phyloP scores from a whole-genome alignment of 495 filamentous ascomycete species.

The Physcia stellaris region DNA sequence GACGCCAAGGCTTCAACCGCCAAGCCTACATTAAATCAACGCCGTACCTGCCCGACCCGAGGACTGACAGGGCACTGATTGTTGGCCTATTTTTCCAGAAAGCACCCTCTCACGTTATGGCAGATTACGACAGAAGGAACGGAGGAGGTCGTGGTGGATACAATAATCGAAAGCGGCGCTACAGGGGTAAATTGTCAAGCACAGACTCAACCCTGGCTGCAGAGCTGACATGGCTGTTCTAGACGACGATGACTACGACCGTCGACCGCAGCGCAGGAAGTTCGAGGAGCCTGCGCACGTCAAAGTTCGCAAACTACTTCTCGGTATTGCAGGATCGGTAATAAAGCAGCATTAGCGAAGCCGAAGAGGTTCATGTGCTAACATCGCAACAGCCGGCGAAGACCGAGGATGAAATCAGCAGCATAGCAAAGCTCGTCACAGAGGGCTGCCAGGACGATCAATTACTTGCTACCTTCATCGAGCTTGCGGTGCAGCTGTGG shows the following conservation, averaged over 20 bases:
- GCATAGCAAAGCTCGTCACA: conserved; percentile 60
- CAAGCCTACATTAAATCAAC: too few species aligned
- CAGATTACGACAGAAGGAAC: conserved; percentile 56
- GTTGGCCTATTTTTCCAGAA: too few species aligned
- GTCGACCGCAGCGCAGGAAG: conserved; percentile 58
- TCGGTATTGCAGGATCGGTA: conserved; percentile 77
- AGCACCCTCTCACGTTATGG: conserved; percentile 44
- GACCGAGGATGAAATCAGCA: conserved; percentile 66
- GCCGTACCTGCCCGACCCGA: too few species aligned
- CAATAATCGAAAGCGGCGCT: conserved; percentile 52
- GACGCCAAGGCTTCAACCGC: too few species aligned
- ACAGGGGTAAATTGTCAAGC: conserved; percentile 32
- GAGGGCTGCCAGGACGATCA: conserved; percentile 75
- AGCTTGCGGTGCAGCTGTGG: conserved; percentile 61
- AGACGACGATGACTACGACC: conserved; percentile 70
- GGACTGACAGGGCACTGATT: too few species aligned
- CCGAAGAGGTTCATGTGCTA: conserved; percentile 10
- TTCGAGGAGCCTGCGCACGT: conserved; percentile 66
- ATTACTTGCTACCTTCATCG: conserved; percentile 51
- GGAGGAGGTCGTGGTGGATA: conserved; percentile 40
- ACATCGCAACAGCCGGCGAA: conserved; percentile 42
- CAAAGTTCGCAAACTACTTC: conserved; percentile 65
- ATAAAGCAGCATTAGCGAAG: conserved; percentile 5
- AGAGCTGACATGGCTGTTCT: conserved; percentile 7
- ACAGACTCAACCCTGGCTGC: not conserved